A percentile compares a stretch with the other conserved stretches of the same genome.
These are phyloP conservation scores for Pholiota adiposa DNA, from an alignment of 1,284 basidiomycete genomes.

Conservation along the genomic window DNA sequence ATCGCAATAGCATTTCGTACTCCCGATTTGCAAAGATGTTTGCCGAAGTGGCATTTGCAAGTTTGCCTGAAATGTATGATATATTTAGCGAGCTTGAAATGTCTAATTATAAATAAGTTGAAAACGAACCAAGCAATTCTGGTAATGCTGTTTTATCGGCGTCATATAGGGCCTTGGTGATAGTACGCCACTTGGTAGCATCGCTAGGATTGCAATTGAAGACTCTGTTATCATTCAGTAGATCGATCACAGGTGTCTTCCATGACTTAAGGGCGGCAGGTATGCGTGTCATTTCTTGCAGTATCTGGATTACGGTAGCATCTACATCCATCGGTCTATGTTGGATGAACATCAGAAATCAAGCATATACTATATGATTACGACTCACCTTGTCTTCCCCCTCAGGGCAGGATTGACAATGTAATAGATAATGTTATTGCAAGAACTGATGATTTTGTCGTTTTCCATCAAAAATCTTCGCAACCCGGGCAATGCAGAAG, in stretches of 20 bases:
- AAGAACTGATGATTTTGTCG: constrained; percentile 81
- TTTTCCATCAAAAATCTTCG: constrained; percentile 84
- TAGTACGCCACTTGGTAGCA: constrained; percentile 74
- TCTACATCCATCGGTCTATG: constrained; percentile 74
- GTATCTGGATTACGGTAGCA: constrained; percentile 64
- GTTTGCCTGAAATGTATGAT: constrained; percentile 60
- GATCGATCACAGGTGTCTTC: constrained; percentile 80
- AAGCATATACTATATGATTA: background rate
- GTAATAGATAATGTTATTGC: constrained; percentile 86
- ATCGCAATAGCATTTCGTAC: constrained; percentile 90
- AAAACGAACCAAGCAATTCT: constrained; percentile 74
- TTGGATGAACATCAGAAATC: background rate
- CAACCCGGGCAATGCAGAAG: constrained; percentile 74
- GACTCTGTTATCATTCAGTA: constrained; percentile 85
- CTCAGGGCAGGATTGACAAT: constrained; percentile 84
- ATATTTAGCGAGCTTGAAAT: constrained; percentile 8
- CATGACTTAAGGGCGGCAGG: constrained; percentile 85
- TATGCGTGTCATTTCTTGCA: constrained; percentile 81
- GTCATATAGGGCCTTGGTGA: constrained; percentile 83
- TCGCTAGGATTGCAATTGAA: constrained; percentile 74
- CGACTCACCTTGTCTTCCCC: constrained; percentile 63
- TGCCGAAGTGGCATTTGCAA: constrained; percentile 85
- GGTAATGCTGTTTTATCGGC: constrained; percentile 86
- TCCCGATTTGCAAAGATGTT: constrained; percentile 98
- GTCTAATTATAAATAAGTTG: background rate